A percentile compares a stretch with the other conserved stretches of the same genome.
phyloP scores from a whole-genome alignment of 805 yeast species.

The Teunomyces tritomae region DNA sequence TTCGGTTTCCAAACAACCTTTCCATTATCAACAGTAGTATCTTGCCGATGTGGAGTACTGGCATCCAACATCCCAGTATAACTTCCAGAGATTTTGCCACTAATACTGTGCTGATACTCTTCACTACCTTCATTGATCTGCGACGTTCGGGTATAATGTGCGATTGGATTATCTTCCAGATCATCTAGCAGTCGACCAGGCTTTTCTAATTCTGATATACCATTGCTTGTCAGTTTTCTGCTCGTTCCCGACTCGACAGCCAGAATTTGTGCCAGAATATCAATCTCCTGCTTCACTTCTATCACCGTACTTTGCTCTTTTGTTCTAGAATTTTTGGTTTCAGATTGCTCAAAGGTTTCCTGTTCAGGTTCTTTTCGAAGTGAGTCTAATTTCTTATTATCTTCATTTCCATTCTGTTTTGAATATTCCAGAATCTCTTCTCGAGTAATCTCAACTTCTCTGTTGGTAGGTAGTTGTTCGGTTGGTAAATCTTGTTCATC shows the following conservation, averaged over 20 bases:
- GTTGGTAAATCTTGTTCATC: neutral
- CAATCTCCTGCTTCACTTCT: neutral
- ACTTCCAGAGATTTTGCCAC: slow-evolving; percentile 7
- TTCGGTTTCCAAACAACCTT: slow-evolving; percentile 10
- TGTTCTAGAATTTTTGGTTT: neutral
- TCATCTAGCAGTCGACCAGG: neutral
- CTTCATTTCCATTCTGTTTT: too few relatives aligned
- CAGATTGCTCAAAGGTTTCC: slow-evolving; percentile 1
- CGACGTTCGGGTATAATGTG: slow-evolving; percentile 8
- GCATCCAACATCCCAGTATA: slow-evolving; percentile 12
- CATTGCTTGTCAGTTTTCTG: too few relatives aligned
- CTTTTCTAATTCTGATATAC: neutral
- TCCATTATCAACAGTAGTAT: neutral
- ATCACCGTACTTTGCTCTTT: neutral
- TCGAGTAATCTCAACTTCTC: neutral
- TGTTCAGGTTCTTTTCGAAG: too few relatives aligned
- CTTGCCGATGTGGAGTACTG: slow-evolving; percentile 13
- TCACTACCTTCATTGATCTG: neutral
- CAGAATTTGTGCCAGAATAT: neutral
- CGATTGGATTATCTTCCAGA: slow-evolving; percentile 6
- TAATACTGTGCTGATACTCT: neutral
- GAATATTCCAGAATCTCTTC: too few relatives aligned
- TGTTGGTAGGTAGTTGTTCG: too few relatives aligned
- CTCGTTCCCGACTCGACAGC: neutral
- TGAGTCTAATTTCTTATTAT: too few relatives aligned